Conservation (phyloP, 2,329 filamentous ascomycete species). For the Cadophora sp. region DNA sequence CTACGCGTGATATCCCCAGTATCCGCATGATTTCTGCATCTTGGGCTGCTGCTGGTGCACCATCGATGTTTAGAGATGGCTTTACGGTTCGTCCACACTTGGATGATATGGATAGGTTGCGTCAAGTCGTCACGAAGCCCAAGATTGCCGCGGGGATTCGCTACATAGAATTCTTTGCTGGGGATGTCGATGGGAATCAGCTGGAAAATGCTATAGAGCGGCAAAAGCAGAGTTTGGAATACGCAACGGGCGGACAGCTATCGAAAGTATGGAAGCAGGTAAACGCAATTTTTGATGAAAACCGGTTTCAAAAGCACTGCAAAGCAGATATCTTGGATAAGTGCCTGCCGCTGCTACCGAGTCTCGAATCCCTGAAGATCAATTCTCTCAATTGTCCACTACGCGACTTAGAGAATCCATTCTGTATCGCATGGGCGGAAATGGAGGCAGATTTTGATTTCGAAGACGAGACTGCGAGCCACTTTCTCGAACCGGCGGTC, state of each 20-base stretch:
- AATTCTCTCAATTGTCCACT: conserved; percentile 13
- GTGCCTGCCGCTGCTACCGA: conserved; percentile 5
- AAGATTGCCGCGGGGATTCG: conserved; percentile 19
- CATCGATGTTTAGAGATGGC: conserved; percentile 17
- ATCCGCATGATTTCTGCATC: conserved; percentile 20
- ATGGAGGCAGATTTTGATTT: neutral
- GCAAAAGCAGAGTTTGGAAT: neutral
- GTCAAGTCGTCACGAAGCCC: neutral
- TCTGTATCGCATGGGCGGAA: neutral
- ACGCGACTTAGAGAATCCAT: neutral
- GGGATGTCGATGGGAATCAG: conserved; percentile 5
- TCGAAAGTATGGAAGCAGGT: conserved; percentile 13
- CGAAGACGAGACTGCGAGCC: neutral
- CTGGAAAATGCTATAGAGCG: conserved; percentile 5
- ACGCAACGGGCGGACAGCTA: neutral
- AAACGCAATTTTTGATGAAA: neutral
- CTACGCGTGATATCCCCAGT: conserved; percentile 15
- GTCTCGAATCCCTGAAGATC: neutral
- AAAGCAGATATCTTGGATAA: neutral
- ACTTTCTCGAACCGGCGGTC: neutral
- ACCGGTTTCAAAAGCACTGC: conserved; percentile 1
- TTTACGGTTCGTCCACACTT: conserved; percentile 17
- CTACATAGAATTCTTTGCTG: conserved; percentile 11
- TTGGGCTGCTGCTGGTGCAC: conserved; percentile 23
- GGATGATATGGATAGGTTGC: conserved; percentile 18